These are phyloP conservation scores for Chlorella ohadii DNA, from an alignment of 139 green algal species.

Conservation along the genomic window DNA sequence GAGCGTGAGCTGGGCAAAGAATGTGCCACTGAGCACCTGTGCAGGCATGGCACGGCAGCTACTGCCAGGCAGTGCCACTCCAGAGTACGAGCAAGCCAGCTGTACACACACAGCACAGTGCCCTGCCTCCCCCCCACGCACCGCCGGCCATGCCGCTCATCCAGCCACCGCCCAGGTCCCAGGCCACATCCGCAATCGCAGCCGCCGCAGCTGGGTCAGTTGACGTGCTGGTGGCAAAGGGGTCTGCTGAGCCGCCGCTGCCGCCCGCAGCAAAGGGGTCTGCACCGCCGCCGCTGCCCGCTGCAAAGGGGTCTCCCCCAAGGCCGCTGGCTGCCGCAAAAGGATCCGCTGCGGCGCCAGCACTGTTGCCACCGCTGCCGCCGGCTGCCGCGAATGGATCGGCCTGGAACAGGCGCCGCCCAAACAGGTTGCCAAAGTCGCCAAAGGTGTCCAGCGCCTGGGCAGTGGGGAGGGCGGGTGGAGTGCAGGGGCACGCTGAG, in stretches of 20 bases:
- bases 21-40: too few species aligned
- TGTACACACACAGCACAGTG: too few species aligned
- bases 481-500: too few species aligned
- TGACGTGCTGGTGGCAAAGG: not conserved
- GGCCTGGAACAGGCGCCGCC: constrained; percentile 25
- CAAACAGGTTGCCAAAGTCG: constrained; percentile 28
- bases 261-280: constrained; percentile 8
- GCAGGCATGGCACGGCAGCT: too few species aligned
- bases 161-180: constrained; percentile 61
- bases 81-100: too few species aligned
- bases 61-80: too few species aligned
- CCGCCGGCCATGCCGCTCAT: constrained; percentile 51
- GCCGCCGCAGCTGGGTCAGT: not conserved
- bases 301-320: constrained; percentile 36
- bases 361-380: not conserved
- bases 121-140: not conserved
- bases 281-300: not conserved
- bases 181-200: not conserved
- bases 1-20: too few species aligned
- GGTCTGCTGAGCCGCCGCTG: constrained; percentile 1
- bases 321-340: not conserved
- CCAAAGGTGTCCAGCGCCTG: constrained; percentile 13
- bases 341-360: not conserved
- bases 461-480: too few species aligned
- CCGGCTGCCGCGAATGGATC: not conserved